Evolutionary conservation across 1,284 basidiomycete genomes (phyloP).

Genomic region (Cystobasidium slooffiae): DNA sequence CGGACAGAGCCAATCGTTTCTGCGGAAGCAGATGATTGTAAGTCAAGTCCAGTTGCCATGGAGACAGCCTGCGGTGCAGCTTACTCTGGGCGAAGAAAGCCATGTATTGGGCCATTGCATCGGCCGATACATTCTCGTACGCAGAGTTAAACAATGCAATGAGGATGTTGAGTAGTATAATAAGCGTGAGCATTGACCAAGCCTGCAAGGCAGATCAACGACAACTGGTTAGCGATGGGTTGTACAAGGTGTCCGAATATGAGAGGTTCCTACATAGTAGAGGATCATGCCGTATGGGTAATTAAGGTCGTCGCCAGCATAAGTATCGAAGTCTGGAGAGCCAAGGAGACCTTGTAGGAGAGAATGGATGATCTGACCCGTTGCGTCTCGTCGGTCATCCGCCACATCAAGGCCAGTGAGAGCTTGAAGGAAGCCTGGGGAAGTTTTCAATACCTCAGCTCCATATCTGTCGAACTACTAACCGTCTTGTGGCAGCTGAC

Average conservation of each 20-base stretch:
- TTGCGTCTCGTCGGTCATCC: constrained; percentile 48
- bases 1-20: constrained; percentile 60
- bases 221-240: constrained; percentile 48
- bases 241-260: constrained; percentile 28
- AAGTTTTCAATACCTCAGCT: neutral
- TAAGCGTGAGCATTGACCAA: constrained; percentile 83
- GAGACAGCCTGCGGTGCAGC: constrained; percentile 53
- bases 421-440: constrained; percentile 50
- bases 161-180: constrained; percentile 89
- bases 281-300: constrained; percentile 69
- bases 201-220: constrained; percentile 57
- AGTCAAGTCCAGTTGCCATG: neutral
- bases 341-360: constrained; percentile 53
- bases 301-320: constrained; percentile 59
- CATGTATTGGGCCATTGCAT: constrained; percentile 75
- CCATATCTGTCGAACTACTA: no score
- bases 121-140: constrained; percentile 63
- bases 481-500: neutral
- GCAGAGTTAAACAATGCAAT: constrained; percentile 74
- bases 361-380: constrained; percentile 48
- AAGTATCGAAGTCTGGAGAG: constrained; percentile 72
- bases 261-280: constrained; percentile 70
- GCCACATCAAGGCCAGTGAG: constrained; percentile 52
- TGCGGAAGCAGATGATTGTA: neutral
- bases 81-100: constrained; percentile 68